Evolutionary conservation across 768 basidiomycete species (phyloP).

Genomic region (Cytidiella melzeri): DNA sequence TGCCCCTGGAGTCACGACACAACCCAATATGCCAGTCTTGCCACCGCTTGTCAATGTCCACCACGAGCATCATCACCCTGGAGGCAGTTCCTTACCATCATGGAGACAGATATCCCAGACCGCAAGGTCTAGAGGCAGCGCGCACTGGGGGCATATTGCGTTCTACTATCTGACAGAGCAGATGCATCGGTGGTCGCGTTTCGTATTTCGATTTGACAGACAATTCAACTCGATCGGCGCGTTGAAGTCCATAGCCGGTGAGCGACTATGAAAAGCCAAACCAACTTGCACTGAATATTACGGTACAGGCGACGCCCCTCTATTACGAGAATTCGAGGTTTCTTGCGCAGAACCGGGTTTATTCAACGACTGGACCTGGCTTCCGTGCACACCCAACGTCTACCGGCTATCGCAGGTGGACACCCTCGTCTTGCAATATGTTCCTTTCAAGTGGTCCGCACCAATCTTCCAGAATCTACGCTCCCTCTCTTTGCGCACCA

Average conservation of each 20-base stretch:
- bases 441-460: conserved; percentile 74
- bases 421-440: conserved; percentile 59
- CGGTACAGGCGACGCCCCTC: conserved; percentile 58
- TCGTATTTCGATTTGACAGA: conserved; percentile 74
- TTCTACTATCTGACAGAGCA: conserved; percentile 75
- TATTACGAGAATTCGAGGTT: conserved; percentile 71
- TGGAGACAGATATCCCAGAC: conserved; percentile 1
- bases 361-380: conserved; percentile 67
- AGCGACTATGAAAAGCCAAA: conserved; percentile 21
- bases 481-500: conserved; percentile 56
- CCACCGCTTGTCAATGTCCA: not conserved
- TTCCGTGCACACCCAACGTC: conserved; percentile 44
- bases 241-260: conserved; percentile 67
- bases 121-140: conserved; percentile 33
- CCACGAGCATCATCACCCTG: not conserved
- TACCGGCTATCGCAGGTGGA: conserved; percentile 41
- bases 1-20: conserved; percentile 2
- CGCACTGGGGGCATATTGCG: conserved; percentile 77
- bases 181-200: conserved; percentile 78
- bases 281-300: conserved; percentile 9
- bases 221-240: conserved; percentile 70
- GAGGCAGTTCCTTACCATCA: not conserved
- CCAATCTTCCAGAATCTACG: conserved; percentile 60
- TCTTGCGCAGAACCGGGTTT: conserved; percentile 61
- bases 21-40: conserved; percentile 2